These are phyloP conservation scores for Colletotrichum plurivorum DNA, from an alignment of 2,329 filamentous ascomycete genomes.

Conservation along the genomic window DNA sequence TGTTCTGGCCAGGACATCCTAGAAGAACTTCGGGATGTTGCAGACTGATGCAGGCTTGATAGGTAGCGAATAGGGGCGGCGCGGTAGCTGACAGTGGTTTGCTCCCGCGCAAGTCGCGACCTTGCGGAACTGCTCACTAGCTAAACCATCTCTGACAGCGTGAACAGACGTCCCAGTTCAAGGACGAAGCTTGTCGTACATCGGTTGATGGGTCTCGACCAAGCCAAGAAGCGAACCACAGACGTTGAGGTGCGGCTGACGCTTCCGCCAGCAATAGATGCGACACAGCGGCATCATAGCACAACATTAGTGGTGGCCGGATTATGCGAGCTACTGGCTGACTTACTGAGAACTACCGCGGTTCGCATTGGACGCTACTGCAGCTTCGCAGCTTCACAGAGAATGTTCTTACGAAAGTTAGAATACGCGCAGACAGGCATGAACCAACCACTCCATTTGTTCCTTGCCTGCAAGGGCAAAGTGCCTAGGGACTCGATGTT, in stretches of 20 bases:
- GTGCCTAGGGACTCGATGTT: background rate
- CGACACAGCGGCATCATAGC: background rate
- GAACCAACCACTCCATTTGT: background rate
- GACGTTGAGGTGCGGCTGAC: background rate
- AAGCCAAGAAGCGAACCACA: background rate
- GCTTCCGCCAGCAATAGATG: background rate
- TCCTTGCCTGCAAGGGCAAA: background rate
- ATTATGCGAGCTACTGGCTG: too few relatives aligned
- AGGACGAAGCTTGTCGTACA: background rate
- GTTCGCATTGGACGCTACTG: too few relatives aligned
- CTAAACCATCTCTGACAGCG: conserved; percentile 13
- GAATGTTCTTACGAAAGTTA: too few relatives aligned
- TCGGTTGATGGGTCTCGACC: conserved; percentile 15
- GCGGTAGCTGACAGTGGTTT: background rate
- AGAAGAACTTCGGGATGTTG: conserved; percentile 1
- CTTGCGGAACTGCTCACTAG: background rate
- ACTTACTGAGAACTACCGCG: too few relatives aligned
- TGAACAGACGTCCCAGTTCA: conserved; percentile 15
- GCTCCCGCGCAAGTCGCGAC: background rate
- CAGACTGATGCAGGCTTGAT: background rate
- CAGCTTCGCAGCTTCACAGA: too few relatives aligned
- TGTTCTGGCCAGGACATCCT: background rate
- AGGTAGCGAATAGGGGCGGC: background rate
- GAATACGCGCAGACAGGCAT: too few relatives aligned
- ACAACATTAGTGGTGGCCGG: too few relatives aligned